These are phyloP conservation scores for Myriosclerotinia curreyana DNA, from an alignment of 2,329 filamentous ascomycete species.

Conservation along the genomic window DNA sequence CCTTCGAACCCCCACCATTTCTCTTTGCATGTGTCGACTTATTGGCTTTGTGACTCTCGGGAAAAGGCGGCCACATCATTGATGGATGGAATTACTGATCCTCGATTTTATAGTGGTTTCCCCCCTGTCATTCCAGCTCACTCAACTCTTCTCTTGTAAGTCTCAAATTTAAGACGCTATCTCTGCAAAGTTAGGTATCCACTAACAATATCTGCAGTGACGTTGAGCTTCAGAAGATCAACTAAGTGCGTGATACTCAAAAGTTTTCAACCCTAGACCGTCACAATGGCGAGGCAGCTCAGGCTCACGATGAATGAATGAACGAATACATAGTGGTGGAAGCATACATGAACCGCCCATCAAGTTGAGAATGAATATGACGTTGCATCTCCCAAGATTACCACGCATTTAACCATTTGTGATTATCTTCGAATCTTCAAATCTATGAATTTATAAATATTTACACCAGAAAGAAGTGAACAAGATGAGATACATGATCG, in stretches of 20 bases:
- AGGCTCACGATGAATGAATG: slow-evolving; percentile 23
- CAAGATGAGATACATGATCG: not conserved
- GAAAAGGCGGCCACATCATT: slow-evolving; percentile 13
- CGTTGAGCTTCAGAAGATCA: slow-evolving; percentile 65
- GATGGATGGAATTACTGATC: slow-evolving; percentile 24
- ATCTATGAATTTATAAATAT: too few species aligned
- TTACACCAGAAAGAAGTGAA: not conserved
- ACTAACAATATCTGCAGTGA: slow-evolving; percentile 49
- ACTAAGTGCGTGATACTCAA: slow-evolving; percentile 39
- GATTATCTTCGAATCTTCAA: not conserved
- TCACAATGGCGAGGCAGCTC: slow-evolving; percentile 24
- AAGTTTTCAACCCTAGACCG: slow-evolving; percentile 26
- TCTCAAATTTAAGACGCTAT: slow-evolving; percentile 33
- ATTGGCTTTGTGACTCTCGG: not conserved
- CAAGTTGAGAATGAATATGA: slow-evolving; percentile 17
- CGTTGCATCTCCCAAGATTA: not conserved
- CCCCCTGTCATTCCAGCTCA: slow-evolving; percentile 65
- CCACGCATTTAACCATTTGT: not conserved
- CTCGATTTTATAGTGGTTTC: slow-evolving; percentile 60
- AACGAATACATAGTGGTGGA: slow-evolving; percentile 4
- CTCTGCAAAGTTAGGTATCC: slow-evolving; percentile 2
- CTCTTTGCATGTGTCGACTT: not conserved
- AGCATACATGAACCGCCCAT: slow-evolving; percentile 7
- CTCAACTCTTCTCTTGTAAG: slow-evolving; percentile 80
- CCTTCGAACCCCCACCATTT: not conserved